phyloP scores from a whole-genome alignment of 257 asterid genomes.

The Nicotiana benthamiana region DNA sequence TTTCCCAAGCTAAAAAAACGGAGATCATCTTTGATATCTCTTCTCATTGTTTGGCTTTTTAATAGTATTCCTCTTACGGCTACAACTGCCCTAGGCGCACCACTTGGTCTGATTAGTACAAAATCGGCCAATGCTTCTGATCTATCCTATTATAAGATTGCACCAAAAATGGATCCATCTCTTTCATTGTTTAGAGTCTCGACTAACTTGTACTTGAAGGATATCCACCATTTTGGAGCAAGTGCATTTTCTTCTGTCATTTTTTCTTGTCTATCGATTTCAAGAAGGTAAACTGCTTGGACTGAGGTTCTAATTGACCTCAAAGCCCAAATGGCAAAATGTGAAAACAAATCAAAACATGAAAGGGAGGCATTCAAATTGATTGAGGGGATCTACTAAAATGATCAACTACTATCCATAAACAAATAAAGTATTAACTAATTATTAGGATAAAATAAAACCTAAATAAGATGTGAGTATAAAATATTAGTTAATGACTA shows the following conservation, averaged over 20 bases:
- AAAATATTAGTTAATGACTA: too few species aligned
- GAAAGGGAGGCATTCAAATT: too few species aligned
- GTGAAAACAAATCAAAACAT: too few species aligned
- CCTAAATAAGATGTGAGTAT: too few species aligned
- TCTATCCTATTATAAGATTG: conserved; percentile 73
- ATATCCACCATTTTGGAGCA: conserved; percentile 81
- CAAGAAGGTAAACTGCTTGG: conserved; percentile 67
- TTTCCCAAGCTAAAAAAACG: conserved; percentile 73
- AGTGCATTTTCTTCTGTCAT: conserved; percentile 42
- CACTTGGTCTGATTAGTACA: conserved; percentile 53
- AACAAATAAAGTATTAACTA: too few species aligned
- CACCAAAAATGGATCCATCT: conserved; percentile 74
- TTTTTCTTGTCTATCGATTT: conserved; percentile 68
- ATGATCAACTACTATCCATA: too few species aligned
- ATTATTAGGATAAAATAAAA: too few species aligned
- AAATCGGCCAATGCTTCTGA: conserved; percentile 59
- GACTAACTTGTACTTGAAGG: conserved; percentile 59
- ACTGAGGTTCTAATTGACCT: too few species aligned
- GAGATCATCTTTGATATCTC: conserved; percentile 69
- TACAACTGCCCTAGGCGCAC: conserved; percentile 63
- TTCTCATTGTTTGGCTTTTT: conserved; percentile 57
- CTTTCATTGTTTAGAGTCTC: conserved; percentile 56
- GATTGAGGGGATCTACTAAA: too few species aligned
- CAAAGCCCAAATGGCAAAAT: too few species aligned
- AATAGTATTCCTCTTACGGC: conserved; percentile 67